These are phyloP conservation scores for Cryptosporidium sp. DNA, from an alignment of 169 alveolate species.

Conservation along the genomic window DNA sequence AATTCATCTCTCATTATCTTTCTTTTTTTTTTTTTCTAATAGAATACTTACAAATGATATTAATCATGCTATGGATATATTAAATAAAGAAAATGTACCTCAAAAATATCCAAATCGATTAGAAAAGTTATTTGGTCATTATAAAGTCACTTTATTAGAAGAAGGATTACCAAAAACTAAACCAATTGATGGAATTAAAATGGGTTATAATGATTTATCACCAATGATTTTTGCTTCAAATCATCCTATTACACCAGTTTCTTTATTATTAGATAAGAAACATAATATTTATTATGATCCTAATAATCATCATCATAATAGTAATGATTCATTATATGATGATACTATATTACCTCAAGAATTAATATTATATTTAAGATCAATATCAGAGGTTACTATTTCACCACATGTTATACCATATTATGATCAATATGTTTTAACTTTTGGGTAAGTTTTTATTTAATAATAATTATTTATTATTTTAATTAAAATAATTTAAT, in stretches of 20 bases:
- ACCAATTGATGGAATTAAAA: conserved; percentile 31
- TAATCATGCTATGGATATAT: conserved; percentile 15
- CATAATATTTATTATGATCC: not conserved
- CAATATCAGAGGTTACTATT: conserved; percentile 41
- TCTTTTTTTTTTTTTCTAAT: not conserved
- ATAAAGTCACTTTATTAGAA: conserved; percentile 26
- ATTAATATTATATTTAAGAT: conserved; percentile 23
- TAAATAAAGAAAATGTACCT: not conserved
- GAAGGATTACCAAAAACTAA: conserved; percentile 34
- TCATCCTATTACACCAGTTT: conserved; percentile 65
- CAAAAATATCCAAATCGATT: conserved; percentile 17
- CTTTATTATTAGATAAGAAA: conserved; percentile 41
- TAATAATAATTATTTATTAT: not conserved
- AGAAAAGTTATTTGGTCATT: conserved; percentile 61
- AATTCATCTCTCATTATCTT: too few species aligned
- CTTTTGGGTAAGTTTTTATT: conserved; percentile 54
- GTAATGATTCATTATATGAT: conserved; percentile 5
- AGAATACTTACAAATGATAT: conserved; percentile 53
- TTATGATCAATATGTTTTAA: conserved; percentile 40
- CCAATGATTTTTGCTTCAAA: conserved; percentile 72
- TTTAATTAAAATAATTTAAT: not conserved
- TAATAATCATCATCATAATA: not conserved
- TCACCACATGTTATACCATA: conserved; percentile 38
- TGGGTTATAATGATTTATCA: conserved; percentile 45
- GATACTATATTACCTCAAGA: conserved; percentile 31